Conservation (phyloP, 2,329 filamentous ascomycete species). For the Pseudopyrenochaeta lycopersici region DNA sequence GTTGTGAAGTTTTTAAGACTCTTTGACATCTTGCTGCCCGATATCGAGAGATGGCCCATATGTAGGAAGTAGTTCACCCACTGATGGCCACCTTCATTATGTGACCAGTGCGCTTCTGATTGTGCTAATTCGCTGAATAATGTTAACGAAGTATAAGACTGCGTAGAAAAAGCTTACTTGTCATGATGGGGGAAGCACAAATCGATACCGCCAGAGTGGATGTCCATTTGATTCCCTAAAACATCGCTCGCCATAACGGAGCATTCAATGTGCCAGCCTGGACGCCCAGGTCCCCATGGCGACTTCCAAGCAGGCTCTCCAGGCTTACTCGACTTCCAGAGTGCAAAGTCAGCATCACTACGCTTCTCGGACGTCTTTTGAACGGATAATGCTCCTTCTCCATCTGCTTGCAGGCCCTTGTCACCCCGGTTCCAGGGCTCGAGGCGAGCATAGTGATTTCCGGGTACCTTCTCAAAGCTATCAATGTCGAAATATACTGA, state of each 20-base stretch:
- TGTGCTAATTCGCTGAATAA: slow-evolving; percentile 74
- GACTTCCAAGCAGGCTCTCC: slow-evolving; percentile 92
- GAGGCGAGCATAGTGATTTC: slow-evolving; percentile 85
- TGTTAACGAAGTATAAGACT: not conserved
- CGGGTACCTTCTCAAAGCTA: slow-evolving; percentile 78
- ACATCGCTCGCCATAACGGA: slow-evolving; percentile 92
- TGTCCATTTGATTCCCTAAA: slow-evolving; percentile 86
- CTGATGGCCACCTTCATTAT: slow-evolving; percentile 59
- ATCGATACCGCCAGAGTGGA: slow-evolving; percentile 93
- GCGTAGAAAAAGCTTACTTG: slow-evolving; percentile 59
- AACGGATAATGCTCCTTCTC: slow-evolving; percentile 79
- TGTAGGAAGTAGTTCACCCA: slow-evolving; percentile 98
- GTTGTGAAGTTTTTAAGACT: slow-evolving; percentile 96
- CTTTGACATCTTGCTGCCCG: slow-evolving; percentile 95
- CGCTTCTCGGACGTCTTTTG: slow-evolving; percentile 72
- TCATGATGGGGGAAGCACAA: slow-evolving; percentile 81
- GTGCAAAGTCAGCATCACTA: slow-evolving; percentile 82
- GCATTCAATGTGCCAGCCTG: slow-evolving; percentile 98
- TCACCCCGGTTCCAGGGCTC: slow-evolving; percentile 87
- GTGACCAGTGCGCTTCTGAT: slow-evolving; percentile 81
- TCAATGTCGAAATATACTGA: slow-evolving; percentile 95
- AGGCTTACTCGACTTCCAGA: slow-evolving; percentile 93
- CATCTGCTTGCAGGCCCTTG: slow-evolving; percentile 83
- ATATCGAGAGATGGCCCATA: slow-evolving; percentile 91
- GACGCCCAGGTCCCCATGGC: slow-evolving; percentile 85